Percentiles rank a stretch among this genome's conserved stretches.
These are phyloP conservation scores for Schizonepeta tenuifolia DNA, from an alignment of 257 asterid genomes.

Conservation along the genomic window DNA sequence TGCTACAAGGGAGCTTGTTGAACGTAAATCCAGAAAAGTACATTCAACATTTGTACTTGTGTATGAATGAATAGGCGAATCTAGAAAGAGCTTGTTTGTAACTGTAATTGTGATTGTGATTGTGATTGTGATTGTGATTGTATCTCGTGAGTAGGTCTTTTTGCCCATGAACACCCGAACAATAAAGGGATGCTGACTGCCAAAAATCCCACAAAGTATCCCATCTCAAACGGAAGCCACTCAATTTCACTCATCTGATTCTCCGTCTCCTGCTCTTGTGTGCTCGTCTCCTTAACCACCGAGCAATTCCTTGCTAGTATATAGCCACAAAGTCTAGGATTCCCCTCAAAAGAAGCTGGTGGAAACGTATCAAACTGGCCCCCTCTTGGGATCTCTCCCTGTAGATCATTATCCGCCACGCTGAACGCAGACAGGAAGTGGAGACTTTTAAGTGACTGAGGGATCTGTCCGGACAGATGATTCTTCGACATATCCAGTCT, in stretches of 20 bases:
- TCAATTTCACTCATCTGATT: not conserved
- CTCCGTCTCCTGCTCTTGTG: not conserved
- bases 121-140: too few species aligned
- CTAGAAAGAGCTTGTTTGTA: not conserved
- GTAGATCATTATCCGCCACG: constrained; percentile 41
- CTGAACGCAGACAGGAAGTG: constrained; percentile 44
- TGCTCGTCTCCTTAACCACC: not conserved
- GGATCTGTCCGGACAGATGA: constrained; percentile 42
- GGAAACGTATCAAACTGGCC: constrained; percentile 50
- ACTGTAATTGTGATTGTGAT: too few species aligned
- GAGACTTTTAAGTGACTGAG: constrained; percentile 33
- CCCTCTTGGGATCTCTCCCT: constrained; percentile 45
- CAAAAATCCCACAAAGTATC: constrained; percentile 43
- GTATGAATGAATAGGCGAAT: too few species aligned
- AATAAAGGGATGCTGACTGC: constrained; percentile 33
- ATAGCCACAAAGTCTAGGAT: constrained; percentile 46
- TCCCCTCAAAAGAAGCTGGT: constrained; percentile 41
- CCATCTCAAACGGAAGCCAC: constrained; percentile 45
- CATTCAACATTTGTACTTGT: too few species aligned
- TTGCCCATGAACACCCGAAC: constrained; percentile 27
- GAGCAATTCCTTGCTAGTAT: constrained; percentile 30
- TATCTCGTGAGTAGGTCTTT: not conserved
- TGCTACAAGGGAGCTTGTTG: too few species aligned
- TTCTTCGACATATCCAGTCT: constrained; percentile 40
- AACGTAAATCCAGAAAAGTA: too few species aligned